These are phyloP conservation scores for Elaeagnus macrophylla DNA, from an alignment of 306 rosid species.

Conservation along the genomic window DNA sequence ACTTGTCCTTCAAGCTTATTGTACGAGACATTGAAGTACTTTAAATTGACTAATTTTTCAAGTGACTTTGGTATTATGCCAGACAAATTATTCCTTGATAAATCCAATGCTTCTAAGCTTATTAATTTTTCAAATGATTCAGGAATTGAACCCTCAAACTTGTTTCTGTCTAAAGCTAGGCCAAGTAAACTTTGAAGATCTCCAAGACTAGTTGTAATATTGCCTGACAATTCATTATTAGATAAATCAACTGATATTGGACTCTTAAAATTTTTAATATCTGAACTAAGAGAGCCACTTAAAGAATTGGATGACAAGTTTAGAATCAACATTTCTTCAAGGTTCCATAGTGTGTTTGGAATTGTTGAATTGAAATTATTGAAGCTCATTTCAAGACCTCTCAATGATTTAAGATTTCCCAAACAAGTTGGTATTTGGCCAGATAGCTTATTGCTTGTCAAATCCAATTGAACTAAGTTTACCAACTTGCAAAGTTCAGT, in stretches of 20 bases:
- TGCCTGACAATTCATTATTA: not conserved
- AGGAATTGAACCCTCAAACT: not conserved
- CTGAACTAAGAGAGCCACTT: not conserved
- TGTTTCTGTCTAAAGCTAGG: not conserved
- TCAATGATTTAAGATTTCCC: conserved; percentile 2
- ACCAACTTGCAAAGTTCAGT: conserved; percentile 3
- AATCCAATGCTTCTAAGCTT: not conserved
- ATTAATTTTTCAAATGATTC: not conserved
- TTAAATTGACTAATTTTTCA: not conserved
- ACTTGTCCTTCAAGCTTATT: conserved; percentile 21
- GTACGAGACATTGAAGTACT: conserved; percentile 7
- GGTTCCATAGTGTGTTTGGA: not conserved
- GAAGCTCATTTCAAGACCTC: not conserved
- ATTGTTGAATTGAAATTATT: conserved; percentile 7
- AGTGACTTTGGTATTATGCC: conserved; percentile 15
- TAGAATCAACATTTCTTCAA: not conserved
- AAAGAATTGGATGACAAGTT: conserved; percentile 13
- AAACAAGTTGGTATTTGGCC: conserved; percentile 15
- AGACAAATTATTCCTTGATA: conserved; percentile 1
- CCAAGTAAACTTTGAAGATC: not conserved
- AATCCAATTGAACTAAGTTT: not conserved
- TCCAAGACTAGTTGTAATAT: conserved; percentile 2
- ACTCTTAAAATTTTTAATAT: not conserved
- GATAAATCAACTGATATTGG: conserved; percentile 1
- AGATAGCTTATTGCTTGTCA: not conserved